These are phyloP conservation scores for Leishmania aethiopica DNA, from an alignment of 208 protist species.

Conservation along the genomic window DNA sequence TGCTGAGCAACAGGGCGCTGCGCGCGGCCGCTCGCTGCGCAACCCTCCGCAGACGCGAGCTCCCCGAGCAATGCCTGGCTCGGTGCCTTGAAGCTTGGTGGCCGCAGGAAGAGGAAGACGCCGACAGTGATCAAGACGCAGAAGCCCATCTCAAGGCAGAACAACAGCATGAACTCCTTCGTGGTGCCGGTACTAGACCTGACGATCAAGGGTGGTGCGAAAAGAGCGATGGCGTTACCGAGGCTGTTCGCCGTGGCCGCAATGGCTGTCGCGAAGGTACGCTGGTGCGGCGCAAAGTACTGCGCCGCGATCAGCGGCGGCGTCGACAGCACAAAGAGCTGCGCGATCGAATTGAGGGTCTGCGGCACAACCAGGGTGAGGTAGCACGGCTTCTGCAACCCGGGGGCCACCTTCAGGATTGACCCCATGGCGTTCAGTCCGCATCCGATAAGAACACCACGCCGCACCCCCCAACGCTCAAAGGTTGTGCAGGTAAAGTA, in stretches of 20 bases:
- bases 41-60: slow-evolving; percentile 5
- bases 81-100: slow-evolving; percentile 44
- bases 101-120: slow-evolving; percentile 47
- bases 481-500: slow-evolving; percentile 75
- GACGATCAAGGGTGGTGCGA: slow-evolving; percentile 67
- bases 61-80: slow-evolving; percentile 28
- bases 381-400: slow-evolving; percentile 54
- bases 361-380: slow-evolving; percentile 57
- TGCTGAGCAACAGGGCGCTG: not conserved
- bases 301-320: slow-evolving; percentile 70
- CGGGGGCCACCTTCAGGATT: slow-evolving; percentile 61
- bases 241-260: slow-evolving; percentile 71
- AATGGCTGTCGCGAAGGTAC: slow-evolving; percentile 70
- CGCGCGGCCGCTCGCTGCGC: not conserved
- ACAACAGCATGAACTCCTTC: slow-evolving; percentile 61
- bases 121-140: slow-evolving; percentile 48
- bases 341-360: slow-evolving; percentile 55
- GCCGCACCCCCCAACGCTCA: slow-evolving; percentile 71
- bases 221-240: slow-evolving; percentile 66
- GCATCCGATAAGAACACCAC: slow-evolving; percentile 54
- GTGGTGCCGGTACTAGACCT: slow-evolving; percentile 24
- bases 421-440: slow-evolving; percentile 61
- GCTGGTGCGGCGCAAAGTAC: slow-evolving; percentile 60
- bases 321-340: slow-evolving; percentile 79
- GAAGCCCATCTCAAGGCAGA: slow-evolving; percentile 52